These are phyloP conservation scores for Helotiales sp. DNA, from an alignment of 2,329 filamentous ascomycete genomes.

Conservation along the genomic window DNA sequence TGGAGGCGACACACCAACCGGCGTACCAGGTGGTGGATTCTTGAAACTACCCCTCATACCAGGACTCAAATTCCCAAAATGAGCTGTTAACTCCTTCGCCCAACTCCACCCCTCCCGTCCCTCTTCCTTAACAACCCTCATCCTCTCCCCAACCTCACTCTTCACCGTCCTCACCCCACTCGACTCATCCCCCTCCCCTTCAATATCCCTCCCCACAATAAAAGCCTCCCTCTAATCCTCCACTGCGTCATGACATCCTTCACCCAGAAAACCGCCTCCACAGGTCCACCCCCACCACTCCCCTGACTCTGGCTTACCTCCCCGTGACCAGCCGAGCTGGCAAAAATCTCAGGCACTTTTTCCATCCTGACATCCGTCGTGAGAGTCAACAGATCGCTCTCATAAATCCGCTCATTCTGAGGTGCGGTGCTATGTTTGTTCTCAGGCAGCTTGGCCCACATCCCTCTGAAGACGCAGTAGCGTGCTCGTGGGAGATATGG, in stretches of 20 bases:
- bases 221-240: slow-evolving; percentile 81
- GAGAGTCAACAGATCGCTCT: slow-evolving; percentile 79
- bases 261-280: slow-evolving; percentile 88
- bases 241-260: slow-evolving; percentile 76
- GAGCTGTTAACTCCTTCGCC: slow-evolving; percentile 77
- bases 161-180: slow-evolving; percentile 62
- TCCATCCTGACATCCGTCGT: slow-evolving; percentile 90
- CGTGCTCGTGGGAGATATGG: slow-evolving; percentile 61
- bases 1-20: slow-evolving; percentile 56
- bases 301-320: slow-evolving; percentile 51
- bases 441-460: slow-evolving; percentile 75
- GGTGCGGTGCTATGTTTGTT: slow-evolving; percentile 76
- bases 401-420: slow-evolving; percentile 71
- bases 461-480: slow-evolving; percentile 83
- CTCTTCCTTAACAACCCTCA: slow-evolving; percentile 57
- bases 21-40: slow-evolving; percentile 70
- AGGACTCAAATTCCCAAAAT: slow-evolving; percentile 89
- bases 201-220: slow-evolving; percentile 73
- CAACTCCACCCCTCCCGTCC: slow-evolving; percentile 64
- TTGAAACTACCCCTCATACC: slow-evolving; percentile 75
- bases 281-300: slow-evolving; percentile 67
- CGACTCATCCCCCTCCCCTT: slow-evolving; percentile 53
- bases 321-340: slow-evolving; percentile 52
- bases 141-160: slow-evolving; percentile 63
- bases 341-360: slow-evolving; percentile 76